Evolutionary conservation across 192 early-diverging fungal species (phyloP), one percentile per base, ranked within the genome.

Genomic region (Coemansia sp.): DNA sequence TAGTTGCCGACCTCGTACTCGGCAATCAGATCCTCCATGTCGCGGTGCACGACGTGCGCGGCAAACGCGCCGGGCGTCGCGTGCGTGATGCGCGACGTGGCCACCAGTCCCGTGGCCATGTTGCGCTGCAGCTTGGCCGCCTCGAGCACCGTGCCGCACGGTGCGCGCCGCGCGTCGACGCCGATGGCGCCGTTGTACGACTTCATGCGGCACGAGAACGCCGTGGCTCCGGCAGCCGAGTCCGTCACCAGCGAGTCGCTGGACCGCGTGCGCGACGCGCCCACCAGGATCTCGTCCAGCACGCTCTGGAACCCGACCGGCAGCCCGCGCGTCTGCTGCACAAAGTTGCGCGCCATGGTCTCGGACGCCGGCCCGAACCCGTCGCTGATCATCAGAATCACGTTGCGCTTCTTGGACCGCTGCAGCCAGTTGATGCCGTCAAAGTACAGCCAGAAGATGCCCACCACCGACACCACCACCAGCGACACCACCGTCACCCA

Each of bases 141-240:
- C 62, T 99, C 97, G 29, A 99, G 67, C 3, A 99, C 71, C 0
- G 94, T 99, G 23, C 90, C 97, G 54, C 95, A 97, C 23, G 96
- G 90, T 6, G 51, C 48, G 21, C 85, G 79, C 60, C 88, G 83
- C 10, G 50, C 50, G 7, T 28, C 79, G 70, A 93, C 93, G 54
- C 75, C 91, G 53, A 99, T 92, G 9, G 90, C 97, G 27, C 87
- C 89, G 68, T 99, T 99, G 75, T 93, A 97, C 2, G 91, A 80
- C 72, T 99, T 99, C 25, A 84, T 62, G 11, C 77, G 85, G 65
- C 95, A 97, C 12, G 93, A 81, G 58, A 91, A 97, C 2, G 97
- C 97, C 1, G 97, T 99, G 0, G 95, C 97, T 8, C 95, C 97
- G 21, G 97, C 94, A 8, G 97, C 97, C 34, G 89, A 91, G 72